Evolutionary conservation across 805 yeast genomes (phyloP).

Genomic region (Wickerhamomyces ciferrii): DNA sequence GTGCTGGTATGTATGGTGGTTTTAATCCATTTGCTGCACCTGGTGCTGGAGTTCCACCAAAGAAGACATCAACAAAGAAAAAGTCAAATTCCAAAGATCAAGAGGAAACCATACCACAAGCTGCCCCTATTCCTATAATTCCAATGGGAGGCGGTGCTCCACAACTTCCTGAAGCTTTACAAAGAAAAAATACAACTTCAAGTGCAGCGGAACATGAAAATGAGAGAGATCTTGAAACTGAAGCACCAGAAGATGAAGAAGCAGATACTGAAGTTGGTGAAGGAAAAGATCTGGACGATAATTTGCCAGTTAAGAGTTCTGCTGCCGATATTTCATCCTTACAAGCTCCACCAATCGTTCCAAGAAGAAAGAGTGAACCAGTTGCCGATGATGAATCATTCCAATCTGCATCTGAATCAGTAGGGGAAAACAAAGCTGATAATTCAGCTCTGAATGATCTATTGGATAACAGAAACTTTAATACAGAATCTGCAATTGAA

Average conservation of each 20-base stretch:
- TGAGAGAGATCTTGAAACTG: constrained; percentile 7
- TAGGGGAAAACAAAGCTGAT: constrained; percentile 6
- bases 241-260: constrained; percentile 1
- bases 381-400: constrained; percentile 5
- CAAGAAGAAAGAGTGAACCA: neutral
- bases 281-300: neutral
- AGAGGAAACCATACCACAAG: constrained; percentile 14
- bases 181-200: neutral
- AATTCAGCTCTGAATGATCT: neutral
- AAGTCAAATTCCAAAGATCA: constrained; percentile 10
- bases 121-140: constrained; percentile 45
- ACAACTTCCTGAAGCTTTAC: constrained; percentile 15
- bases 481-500: constrained; percentile 22
- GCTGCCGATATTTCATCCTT: neutral
- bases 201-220: neutral
- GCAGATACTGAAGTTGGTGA: constrained; percentile 6
- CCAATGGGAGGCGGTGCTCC: constrained; percentile 34
- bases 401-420: constrained; percentile 10
- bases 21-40: constrained; percentile 39
- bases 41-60: constrained; percentile 27
- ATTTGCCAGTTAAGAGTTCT: neutral
- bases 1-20: constrained; percentile 47
- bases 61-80: constrained; percentile 17
- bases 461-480: neutral
- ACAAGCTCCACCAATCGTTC: neutral